phyloP scores from a whole-genome alignment of 2,329 filamentous ascomycete genomes.

The Trichoderma hamatum region DNA sequence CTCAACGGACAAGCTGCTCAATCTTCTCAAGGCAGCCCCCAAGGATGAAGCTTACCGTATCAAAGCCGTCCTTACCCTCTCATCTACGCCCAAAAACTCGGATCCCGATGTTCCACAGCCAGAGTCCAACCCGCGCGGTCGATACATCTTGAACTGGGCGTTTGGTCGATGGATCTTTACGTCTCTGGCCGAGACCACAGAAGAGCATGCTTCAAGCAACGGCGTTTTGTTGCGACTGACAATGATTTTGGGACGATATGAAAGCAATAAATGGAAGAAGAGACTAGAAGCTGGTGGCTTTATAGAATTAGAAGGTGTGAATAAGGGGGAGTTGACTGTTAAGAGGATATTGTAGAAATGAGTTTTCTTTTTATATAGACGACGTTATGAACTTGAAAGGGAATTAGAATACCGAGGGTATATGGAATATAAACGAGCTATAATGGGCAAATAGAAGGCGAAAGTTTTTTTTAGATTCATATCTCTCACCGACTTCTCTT shows the following conservation, averaged over 20 bases:
- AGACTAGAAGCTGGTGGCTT: constrained; percentile 63
- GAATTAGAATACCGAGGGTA: neutral
- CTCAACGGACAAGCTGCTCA: constrained; percentile 64
- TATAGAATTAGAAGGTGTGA: constrained; percentile 52
- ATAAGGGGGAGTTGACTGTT: constrained; percentile 55
- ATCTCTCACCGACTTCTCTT: neutral
- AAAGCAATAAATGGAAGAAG: constrained; percentile 78
- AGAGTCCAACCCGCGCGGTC: constrained; percentile 39
- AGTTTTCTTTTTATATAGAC: neutral
- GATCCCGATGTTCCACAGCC: constrained; percentile 50
- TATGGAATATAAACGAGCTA: neutral
- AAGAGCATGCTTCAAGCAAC: constrained; percentile 59
- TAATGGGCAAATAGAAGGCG: neutral
- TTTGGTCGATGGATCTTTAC: constrained; percentile 96
- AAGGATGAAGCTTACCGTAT: constrained; percentile 97
- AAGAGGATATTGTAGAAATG: constrained; percentile 50
- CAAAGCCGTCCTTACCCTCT: constrained; percentile 67
- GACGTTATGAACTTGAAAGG: constrained; percentile 17
- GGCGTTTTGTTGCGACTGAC: constrained; percentile 69
- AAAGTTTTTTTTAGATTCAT: neutral
- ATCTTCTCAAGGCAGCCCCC: constrained; percentile 71
- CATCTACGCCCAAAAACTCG: constrained; percentile 52
- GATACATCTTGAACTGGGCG: constrained; percentile 97
- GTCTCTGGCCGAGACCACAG: constrained; percentile 46
- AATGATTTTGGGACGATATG: constrained; percentile 71